Evolutionary conservation across 225 moss, liverwort and hornwort genomes (phyloP).

Genomic region (Straminergon stramineum): DNA sequence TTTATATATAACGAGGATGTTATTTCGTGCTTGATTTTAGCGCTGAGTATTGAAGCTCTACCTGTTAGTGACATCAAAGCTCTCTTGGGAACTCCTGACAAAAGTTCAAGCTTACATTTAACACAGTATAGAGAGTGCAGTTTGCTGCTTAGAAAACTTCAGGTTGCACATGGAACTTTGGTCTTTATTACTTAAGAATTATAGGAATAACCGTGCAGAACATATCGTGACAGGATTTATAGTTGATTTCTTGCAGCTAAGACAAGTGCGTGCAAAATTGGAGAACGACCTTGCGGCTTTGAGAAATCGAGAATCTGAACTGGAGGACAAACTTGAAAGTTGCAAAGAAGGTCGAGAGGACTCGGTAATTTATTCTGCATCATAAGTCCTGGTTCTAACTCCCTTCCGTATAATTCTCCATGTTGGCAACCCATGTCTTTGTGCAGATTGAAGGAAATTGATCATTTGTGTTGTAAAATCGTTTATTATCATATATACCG

Average conservation of each 20-base stretch:
- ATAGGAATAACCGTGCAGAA: neutral
- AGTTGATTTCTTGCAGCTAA: slow-evolving; percentile 27
- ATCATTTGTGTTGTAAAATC: neutral
- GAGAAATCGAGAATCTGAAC: slow-evolving; percentile 37
- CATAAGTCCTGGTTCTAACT: neutral
- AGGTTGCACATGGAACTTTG: neutral
- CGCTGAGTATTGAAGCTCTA: neutral
- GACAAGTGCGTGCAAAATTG: slow-evolving; percentile 51
- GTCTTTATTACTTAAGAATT: neutral
- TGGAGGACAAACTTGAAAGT: slow-evolving; percentile 40
- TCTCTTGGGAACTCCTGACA: neutral
- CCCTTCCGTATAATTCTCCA: neutral
- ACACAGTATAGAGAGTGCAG: neutral
- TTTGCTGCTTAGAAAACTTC: neutral
- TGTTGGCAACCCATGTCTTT: neutral
- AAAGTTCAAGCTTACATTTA: neutral
- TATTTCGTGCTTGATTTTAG: neutral
- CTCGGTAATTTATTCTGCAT: slow-evolving; percentile 17
- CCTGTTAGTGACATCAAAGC: neutral
- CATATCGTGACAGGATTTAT: neutral
- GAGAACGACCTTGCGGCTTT: slow-evolving; percentile 37
- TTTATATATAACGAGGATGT: neutral
- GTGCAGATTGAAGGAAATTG: neutral
- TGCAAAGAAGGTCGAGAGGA: slow-evolving; percentile 67
- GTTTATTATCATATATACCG: neutral